Conservation (phyloP, 176 grass and related monocot genomes). For the Typha latifolia region DNA sequence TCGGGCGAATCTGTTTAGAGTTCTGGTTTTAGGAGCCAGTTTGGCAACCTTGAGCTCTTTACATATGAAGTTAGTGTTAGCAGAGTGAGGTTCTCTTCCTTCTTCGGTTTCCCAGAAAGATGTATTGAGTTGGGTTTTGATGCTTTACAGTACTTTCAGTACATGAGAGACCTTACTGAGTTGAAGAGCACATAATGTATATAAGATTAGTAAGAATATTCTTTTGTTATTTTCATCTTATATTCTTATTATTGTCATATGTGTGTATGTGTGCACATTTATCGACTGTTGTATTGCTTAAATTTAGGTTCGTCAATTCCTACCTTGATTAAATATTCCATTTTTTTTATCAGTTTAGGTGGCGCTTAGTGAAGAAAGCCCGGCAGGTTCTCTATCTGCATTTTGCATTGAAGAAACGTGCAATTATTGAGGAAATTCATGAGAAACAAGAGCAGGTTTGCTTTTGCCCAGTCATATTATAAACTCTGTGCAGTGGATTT, state of each 20-base stretch:
- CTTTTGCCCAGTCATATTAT: constrained; percentile 5
- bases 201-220: background rate
- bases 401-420: constrained; percentile 81
- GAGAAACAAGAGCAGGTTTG: constrained; percentile 97
- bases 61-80: background rate
- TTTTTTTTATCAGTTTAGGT: constrained; percentile 86
- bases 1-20: background rate
- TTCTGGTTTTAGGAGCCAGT: background rate
- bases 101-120: too few relatives aligned
- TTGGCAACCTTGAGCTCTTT: background rate
- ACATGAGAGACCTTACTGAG: too few relatives aligned
- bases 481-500: background rate
- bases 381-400: constrained; percentile 92
- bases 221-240: background rate
- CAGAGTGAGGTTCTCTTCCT: background rate
- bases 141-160: too few relatives aligned
- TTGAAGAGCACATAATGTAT: too few relatives aligned
- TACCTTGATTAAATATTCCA: constrained; percentile 35
- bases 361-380: constrained; percentile 94
- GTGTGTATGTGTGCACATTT: background rate
- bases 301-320: constrained; percentile 9
- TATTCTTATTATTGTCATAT: background rate
- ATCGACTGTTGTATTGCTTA: background rate
- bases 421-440: constrained; percentile 88
- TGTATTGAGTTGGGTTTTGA: too few relatives aligned